Evolutionary conservation across 495 filamentous ascomycete genomes (phyloP).

Genomic region (Lasiosphaeria miniovina): DNA sequence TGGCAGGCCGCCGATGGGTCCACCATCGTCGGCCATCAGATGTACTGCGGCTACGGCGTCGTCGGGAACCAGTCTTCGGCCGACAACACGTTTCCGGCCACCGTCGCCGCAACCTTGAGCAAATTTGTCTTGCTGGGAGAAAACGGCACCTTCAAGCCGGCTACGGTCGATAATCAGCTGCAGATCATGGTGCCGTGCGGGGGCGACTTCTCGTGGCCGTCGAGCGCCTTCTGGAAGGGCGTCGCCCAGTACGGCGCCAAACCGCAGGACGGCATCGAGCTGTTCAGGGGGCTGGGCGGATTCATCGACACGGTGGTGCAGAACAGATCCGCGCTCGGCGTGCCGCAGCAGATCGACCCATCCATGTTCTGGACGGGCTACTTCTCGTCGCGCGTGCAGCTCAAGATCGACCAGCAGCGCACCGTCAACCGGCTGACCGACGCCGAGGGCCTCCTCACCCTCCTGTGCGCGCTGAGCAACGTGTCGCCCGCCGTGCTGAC

Average conservation of each 20-base stretch:
- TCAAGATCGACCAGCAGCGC: not conserved
- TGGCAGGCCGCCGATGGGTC: not conserved
- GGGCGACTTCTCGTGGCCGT: not conserved
- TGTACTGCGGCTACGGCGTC: not conserved
- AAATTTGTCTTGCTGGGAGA: not conserved
- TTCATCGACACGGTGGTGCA: not conserved
- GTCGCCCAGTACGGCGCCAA: not conserved
- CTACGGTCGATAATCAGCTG: not conserved
- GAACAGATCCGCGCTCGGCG: not conserved
- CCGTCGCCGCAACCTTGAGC: not conserved
- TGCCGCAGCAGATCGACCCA: not conserved
- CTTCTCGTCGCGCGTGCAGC: not conserved
- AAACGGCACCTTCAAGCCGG: not conserved
- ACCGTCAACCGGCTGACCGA: not conserved
- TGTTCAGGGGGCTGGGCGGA: not conserved
- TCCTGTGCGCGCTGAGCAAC: not conserved
- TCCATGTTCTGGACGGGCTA: not conserved
- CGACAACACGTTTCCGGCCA: not conserved
- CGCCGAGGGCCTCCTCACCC: not conserved
- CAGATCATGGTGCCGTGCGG: not conserved
- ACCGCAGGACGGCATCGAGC: not conserved
- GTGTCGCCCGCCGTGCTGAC: not conserved
- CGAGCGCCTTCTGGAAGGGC: not conserved
- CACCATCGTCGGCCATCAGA: not conserved
- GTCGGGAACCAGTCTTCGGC: not conserved